Evolutionary conservation across 169 alveolate species (phyloP).

Genomic region (Eimeria zaria): DNA sequence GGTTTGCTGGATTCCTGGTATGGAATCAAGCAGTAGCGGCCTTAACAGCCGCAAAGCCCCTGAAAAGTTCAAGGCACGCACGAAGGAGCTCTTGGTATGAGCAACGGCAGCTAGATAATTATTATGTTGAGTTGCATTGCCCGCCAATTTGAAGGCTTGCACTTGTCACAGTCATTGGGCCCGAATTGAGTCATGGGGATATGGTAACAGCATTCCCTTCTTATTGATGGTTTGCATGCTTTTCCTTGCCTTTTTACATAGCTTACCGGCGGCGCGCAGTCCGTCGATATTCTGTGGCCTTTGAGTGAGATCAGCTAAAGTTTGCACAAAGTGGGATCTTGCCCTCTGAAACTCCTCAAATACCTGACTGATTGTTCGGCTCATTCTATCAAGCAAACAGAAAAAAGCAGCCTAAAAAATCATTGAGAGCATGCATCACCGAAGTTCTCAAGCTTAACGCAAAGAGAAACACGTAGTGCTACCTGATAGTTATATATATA

Average conservation of each 20-base stretch:
- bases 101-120: not conserved
- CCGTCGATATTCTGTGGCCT: slow-evolving; percentile 97
- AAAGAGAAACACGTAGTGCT: not conserved
- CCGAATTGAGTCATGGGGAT: not conserved
- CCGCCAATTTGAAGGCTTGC: not conserved
- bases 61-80: not conserved
- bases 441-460: not conserved
- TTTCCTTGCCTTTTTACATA: not conserved
- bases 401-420: not conserved
- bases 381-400: slow-evolving; percentile 88
- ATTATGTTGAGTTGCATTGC: too few species aligned
- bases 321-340: slow-evolving; percentile 96
- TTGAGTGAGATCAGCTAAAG: slow-evolving; percentile 97
- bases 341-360: slow-evolving; percentile 97
- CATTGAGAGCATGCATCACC: not conserved
- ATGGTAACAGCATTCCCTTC: too few species aligned
- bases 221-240: too few species aligned
- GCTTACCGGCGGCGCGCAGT: slow-evolving; percentile 93
- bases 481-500: too few species aligned
- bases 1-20: slow-evolving; percentile 96
- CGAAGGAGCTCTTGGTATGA: not conserved
- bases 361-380: slow-evolving; percentile 95
- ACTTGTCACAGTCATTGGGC: not conserved
- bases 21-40: slow-evolving; percentile 95
- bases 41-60: slow-evolving; percentile 96